Evolutionary conservation across 768 basidiomycete species (phyloP).

Genomic region (Nevesoporus exiguus): DNA sequence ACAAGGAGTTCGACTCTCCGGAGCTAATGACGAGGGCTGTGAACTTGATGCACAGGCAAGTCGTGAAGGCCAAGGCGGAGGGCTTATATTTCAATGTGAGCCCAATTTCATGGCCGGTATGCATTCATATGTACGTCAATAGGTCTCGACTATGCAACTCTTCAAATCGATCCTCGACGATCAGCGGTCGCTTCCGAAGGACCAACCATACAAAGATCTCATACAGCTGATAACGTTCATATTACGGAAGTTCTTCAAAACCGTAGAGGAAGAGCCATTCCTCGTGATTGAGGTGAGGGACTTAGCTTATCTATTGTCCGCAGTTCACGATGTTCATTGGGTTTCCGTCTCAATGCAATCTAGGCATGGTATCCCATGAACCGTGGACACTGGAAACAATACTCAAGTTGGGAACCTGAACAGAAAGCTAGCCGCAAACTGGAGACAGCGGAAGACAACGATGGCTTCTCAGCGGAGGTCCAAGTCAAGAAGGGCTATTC

Average conservation of each 20-base stretch:
- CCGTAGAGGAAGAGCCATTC: slow-evolving; percentile 78
- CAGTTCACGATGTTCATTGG: slow-evolving; percentile 21
- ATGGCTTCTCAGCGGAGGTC: slow-evolving; percentile 60
- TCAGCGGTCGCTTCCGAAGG: slow-evolving; percentile 72
- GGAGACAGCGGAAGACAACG: slow-evolving; percentile 34
- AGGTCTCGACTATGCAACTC: slow-evolving; percentile 87
- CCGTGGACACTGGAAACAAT: slow-evolving; percentile 81
- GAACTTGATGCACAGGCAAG: slow-evolving; percentile 85
- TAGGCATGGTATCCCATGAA: slow-evolving; percentile 91
- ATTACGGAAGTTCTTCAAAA: slow-evolving; percentile 92
- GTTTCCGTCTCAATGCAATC: slow-evolving; percentile 1
- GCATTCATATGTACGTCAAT: slow-evolving; percentile 22
- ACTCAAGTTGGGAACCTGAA: slow-evolving; percentile 70
- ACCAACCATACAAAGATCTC: slow-evolving; percentile 80
- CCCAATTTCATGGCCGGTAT: slow-evolving; percentile 5
- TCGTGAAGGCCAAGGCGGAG: slow-evolving; percentile 87
- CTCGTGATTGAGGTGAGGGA: slow-evolving; percentile 78
- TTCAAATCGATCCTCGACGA: slow-evolving; percentile 87
- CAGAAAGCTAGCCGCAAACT: slow-evolving; percentile 36
- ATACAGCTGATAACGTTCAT: slow-evolving; percentile 80
- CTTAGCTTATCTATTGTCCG: slow-evolving; percentile 21
- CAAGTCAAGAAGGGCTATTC: slow-evolving; percentile 84
- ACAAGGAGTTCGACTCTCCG: slow-evolving; percentile 68
- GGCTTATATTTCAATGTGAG: slow-evolving; percentile 92
- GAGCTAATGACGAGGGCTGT: slow-evolving; percentile 92